Base-by-base conservation (phyloP, 208 protist genomes). In the Wallacemonas rigidus region DNA sequence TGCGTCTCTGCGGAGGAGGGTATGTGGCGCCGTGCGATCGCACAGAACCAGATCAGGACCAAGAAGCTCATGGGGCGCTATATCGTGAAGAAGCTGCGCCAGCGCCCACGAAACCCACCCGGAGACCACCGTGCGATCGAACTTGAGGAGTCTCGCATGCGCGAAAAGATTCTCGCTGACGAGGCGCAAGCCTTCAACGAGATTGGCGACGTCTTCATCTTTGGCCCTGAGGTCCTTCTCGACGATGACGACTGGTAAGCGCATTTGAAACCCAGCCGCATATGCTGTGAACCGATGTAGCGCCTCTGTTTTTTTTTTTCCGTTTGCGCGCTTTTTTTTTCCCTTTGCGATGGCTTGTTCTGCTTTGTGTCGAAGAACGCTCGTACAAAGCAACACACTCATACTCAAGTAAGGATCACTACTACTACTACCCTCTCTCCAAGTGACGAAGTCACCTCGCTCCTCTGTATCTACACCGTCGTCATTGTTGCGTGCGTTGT, bases 201-300 rank as follows among this genome's bases (percentile, higher is more conserved):
- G 6, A 75, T 84, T 6, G 54, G 58, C 17, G 72, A 72, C 36
- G 74, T 72, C 38, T 89, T 83, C 58, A 82, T 72, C 61, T 83
- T 84, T 56, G 79, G 85, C 7, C 85, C 81, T 6, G 72, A 80
- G 44, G 80, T 86, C 26, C 58, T 81, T 3, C 71, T 77, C 26
- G 85, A 85, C 51, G 80, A 85, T n/a, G 75, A 78, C 41, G 67
- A 75, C 58, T 43, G 55, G 35, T 73, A 75, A 50, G 12, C 8
- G 45, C 12, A 50, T 26, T 26, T 26, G 26, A 26, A 26, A 26
- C 14, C 14, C 48, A 53, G 48, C 48, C 48, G 48, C 8, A 53
- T 9, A 9, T 53, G 14, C 48, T 53, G 8, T 9, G 48, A 53
- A 53, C 14, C 14, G 9, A 6, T 64, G 41, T 48, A 35, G 0